Evolutionary conservation across 1,284 basidiomycete genomes (phyloP), one percentile per base, ranked within the genome.

Genomic region (Cryptococcus sp.): DNA sequence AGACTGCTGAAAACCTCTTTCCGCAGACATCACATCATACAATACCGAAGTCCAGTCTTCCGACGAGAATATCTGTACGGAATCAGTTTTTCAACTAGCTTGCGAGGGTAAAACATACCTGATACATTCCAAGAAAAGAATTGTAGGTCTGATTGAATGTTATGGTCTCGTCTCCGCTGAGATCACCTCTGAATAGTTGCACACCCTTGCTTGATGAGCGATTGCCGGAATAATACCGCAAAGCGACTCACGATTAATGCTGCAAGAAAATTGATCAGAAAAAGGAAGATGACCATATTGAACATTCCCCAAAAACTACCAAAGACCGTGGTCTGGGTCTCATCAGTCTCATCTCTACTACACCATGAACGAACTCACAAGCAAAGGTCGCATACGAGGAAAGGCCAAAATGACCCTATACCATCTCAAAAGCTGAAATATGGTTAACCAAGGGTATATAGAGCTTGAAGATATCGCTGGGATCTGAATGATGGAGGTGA

Each of bases 251-350:
- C 85, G 54, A 94, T 82, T 32, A 98, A 80, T 0, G 93, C 89
- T 0, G 87, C 87, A 41, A 98, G 81, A 63, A 88, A 88, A 72
- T 93, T 96, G 77, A 94, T 86, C 58, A 96, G 78, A 58, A 98
- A 78, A 32, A 98, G 81, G 80, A 98, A 98, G 41, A 95, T 75
- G 13, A 90, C 84, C 91, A 97, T 97, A 81, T 98, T 98, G 35
- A 84, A 80, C 37, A 98, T 80, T 78, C 91, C 93, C 59, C 87
- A 87, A 79, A 97, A 86, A 72, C 92, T 94, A 32, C 94, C 93
- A 63, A 97, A 92, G 1, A 97, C 88, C 1, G 88, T 86, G 5
- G 87, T 79, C 90, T 92, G 63, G 53, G 31, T 23, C 3, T 15
- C 36, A 41, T 58, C 41, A 54, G 49, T 30, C 23, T 23, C 48